phyloP scores from a whole-genome alignment of 75 land plant species.

The Cryptomeria japonica region DNA sequence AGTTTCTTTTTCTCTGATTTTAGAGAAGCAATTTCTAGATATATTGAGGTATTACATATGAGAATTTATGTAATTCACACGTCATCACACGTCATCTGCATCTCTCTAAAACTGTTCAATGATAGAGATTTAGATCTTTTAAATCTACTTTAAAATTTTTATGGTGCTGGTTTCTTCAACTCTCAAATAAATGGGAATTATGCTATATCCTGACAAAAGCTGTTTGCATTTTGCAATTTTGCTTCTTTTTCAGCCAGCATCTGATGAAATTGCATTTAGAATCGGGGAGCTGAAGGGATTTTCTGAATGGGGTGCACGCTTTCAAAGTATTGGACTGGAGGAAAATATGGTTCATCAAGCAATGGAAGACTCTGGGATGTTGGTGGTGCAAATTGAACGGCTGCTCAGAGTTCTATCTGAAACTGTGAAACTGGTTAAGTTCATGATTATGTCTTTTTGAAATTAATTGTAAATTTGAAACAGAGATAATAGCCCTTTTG shows the following conservation, averaged over 20 bases:
- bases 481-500: background rate
- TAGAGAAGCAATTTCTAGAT: background rate
- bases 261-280: constrained; percentile 89
- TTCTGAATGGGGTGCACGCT: constrained; percentile 83
- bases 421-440: constrained; percentile 66
- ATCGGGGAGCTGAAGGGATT: constrained; percentile 90
- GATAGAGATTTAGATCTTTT: background rate
- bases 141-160: background rate
- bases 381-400: constrained; percentile 91
- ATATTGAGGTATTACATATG: background rate
- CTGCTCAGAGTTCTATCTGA: constrained; percentile 75
- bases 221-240: background rate
- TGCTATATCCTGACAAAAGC: background rate
- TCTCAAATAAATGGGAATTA: background rate
- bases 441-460: background rate
- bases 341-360: constrained; percentile 76
- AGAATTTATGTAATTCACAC: background rate
- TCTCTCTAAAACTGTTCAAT: background rate
- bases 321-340: constrained; percentile 74
- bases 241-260: constrained; percentile 73
- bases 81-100: background rate
- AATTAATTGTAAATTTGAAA: background rate
- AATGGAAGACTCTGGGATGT: constrained; percentile 86
- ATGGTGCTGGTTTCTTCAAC: background rate
- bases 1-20: background rate